These are phyloP conservation scores for Chloris gayana DNA, from an alignment of 176 grass and related monocot species.

Conservation along the genomic window DNA sequence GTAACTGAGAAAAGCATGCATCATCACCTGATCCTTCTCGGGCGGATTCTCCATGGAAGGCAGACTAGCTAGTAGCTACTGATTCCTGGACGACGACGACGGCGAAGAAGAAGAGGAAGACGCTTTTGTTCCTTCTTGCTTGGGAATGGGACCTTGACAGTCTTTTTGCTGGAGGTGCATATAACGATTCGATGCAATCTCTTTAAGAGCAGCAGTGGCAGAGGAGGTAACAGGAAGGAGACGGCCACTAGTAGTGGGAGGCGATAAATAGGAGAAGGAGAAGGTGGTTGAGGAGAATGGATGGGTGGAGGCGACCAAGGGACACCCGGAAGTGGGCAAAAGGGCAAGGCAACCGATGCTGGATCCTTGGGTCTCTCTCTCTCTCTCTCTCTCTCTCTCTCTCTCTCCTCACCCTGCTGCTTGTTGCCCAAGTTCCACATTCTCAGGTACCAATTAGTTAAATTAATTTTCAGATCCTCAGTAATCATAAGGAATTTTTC, in stretches of 20 bases:
- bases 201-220: too few species aligned
- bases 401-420: too few species aligned
- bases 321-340: not conserved
- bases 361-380: too few species aligned
- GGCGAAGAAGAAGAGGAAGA: not conserved
- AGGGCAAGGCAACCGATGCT: not conserved
- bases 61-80: too few species aligned
- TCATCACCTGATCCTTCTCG: not conserved
- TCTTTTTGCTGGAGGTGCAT: not conserved
- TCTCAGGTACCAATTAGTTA: too few species aligned
- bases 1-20: not conserved
- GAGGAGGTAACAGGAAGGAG: not conserved
- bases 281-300: not conserved
- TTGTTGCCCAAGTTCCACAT: too few species aligned
- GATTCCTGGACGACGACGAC: not conserved
- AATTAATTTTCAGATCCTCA: too few species aligned
- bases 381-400: too few species aligned
- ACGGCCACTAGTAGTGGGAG: not conserved
- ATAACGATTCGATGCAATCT: not conserved
- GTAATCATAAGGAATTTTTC: too few species aligned
- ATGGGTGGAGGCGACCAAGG: too few species aligned
- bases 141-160: not conserved
- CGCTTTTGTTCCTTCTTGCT: not conserved
- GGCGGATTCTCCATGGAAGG: slow-evolving; percentile 25
- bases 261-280: slow-evolving; percentile 8